phyloP scores from a whole-genome alignment of 768 basidiomycete species.

The Dioszegia aurantiaca region DNA sequence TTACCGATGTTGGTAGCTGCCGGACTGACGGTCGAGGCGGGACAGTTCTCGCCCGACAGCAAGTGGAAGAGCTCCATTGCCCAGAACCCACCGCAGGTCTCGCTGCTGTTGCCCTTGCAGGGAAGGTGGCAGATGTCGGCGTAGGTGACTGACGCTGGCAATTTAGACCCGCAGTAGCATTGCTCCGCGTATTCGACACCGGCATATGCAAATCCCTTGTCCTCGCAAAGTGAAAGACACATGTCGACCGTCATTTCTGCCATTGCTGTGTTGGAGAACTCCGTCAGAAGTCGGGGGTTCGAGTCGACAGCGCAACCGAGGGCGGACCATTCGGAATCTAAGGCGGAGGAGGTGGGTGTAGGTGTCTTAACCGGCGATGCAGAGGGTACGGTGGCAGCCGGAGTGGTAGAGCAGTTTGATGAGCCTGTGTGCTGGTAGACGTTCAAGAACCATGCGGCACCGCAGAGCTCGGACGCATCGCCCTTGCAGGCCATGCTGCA shows the following conservation, averaged over 20 bases:
- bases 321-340: constrained; percentile 47
- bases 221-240: constrained; percentile 48
- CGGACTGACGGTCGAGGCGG: constrained; percentile 9
- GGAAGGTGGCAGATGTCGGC: constrained; percentile 34
- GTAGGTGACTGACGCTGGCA: constrained; percentile 34
- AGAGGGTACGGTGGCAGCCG: constrained; percentile 3
- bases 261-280: constrained; percentile 16
- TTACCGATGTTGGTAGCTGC: constrained; percentile 16
- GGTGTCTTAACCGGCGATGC: constrained; percentile 15
- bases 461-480: constrained; percentile 29
- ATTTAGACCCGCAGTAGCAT: constrained; percentile 49
- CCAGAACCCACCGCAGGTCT: constrained; percentile 50
- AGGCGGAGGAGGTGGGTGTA: constrained; percentile 12
- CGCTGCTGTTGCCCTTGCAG: constrained; percentile 46
- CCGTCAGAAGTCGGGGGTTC: constrained; percentile 30
- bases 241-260: constrained; percentile 46
- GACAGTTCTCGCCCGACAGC: constrained; percentile 18
- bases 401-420: constrained; percentile 7
- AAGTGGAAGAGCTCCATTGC: constrained; percentile 48
- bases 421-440: constrained; percentile 41
- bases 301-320: constrained; percentile 49
- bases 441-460: constrained; percentile 38
- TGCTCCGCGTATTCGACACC: constrained; percentile 51
- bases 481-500: constrained; percentile 38
- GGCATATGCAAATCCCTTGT: constrained; percentile 47